phyloP scores from a whole-genome alignment of 805 yeast species.

The Candida verbasci region DNA sequence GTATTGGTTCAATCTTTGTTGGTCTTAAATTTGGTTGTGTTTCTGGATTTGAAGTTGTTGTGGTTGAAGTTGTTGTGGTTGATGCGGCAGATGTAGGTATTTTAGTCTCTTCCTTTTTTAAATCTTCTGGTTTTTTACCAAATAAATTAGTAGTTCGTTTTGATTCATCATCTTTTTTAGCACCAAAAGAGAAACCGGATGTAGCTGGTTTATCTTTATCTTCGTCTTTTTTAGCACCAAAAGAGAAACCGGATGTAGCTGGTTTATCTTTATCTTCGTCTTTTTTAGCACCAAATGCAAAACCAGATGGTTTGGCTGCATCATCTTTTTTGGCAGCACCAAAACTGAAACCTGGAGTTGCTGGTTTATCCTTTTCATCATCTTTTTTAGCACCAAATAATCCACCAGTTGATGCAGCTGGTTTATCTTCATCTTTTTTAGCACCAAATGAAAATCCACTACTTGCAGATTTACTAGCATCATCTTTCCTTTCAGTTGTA shows the following conservation, averaged over 20 bases:
- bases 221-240: slow-evolving; percentile 17
- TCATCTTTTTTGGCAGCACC: slow-evolving; percentile 13
- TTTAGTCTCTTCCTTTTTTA: slow-evolving; percentile 12
- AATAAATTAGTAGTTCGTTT: slow-evolving; percentile 9
- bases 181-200: slow-evolving; percentile 18
- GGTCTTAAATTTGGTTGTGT: slow-evolving; percentile 35
- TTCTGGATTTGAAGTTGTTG: slow-evolving; percentile 11
- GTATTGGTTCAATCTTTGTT: slow-evolving; percentile 59
- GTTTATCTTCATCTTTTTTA: slow-evolving; percentile 10
- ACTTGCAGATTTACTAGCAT: slow-evolving; percentile 13
- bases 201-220: slow-evolving; percentile 13
- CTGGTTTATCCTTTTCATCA: slow-evolving; percentile 9
- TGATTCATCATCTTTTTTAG: slow-evolving; percentile 16
- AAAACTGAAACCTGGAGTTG: slow-evolving; percentile 7
- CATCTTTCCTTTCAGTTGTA: slow-evolving; percentile 9
- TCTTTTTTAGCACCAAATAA: slow-evolving; percentile 18
- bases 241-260: slow-evolving; percentile 9
- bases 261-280: slow-evolving; percentile 11
- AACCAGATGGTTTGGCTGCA: slow-evolving; percentile 11
- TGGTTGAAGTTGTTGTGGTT: slow-evolving; percentile 6
- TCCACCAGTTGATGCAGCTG: slow-evolving; percentile 10
- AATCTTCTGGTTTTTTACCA: slow-evolving; percentile 11
- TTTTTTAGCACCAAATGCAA: slow-evolving; percentile 15
- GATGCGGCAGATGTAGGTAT: slow-evolving; percentile 6
- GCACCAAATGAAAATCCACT: slow-evolving; percentile 18